These are phyloP conservation scores for Physcomitrellopsis africana DNA, from an alignment of 225 moss, liverwort and hornwort genomes.

Conservation along the genomic window DNA sequence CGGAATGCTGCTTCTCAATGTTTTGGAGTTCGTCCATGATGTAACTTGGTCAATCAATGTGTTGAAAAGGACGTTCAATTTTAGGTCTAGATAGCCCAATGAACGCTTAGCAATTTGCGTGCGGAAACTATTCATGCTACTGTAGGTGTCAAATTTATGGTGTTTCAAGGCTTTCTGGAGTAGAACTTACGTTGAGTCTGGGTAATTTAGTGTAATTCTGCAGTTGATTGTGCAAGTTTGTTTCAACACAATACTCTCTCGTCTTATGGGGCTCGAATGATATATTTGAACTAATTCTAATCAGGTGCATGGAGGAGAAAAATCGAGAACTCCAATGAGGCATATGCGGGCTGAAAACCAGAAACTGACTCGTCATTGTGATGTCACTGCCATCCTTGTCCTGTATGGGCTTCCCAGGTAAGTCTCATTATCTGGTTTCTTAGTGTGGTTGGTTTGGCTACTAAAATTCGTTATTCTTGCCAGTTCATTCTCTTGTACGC, in stretches of 20 bases:
- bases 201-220: background rate
- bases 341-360: slow-evolving; percentile 51
- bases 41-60: background rate
- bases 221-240: background rate
- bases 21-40: background rate
- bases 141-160: background rate
- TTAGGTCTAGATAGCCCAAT: background rate
- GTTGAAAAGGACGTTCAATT: background rate
- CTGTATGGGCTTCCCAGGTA: slow-evolving; percentile 80
- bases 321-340: slow-evolving; percentile 46
- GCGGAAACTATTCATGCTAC: no score
- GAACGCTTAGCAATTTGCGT: no score
- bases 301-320: slow-evolving; percentile 49
- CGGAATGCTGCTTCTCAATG: background rate
- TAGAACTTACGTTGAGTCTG: background rate
- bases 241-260: background rate
- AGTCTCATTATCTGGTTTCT: background rate
- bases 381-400: slow-evolving; percentile 71
- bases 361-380: slow-evolving; percentile 55
- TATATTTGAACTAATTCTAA: background rate
- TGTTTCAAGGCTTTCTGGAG: background rate
- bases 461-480: slow-evolving; percentile 3
- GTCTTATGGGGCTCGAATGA: background rate
- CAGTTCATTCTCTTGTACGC: background rate
- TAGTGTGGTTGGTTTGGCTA: background rate